These are phyloP conservation scores for Tylopilus sp. DNA, from an alignment of 768 basidiomycete species.

Conservation along the genomic window DNA sequence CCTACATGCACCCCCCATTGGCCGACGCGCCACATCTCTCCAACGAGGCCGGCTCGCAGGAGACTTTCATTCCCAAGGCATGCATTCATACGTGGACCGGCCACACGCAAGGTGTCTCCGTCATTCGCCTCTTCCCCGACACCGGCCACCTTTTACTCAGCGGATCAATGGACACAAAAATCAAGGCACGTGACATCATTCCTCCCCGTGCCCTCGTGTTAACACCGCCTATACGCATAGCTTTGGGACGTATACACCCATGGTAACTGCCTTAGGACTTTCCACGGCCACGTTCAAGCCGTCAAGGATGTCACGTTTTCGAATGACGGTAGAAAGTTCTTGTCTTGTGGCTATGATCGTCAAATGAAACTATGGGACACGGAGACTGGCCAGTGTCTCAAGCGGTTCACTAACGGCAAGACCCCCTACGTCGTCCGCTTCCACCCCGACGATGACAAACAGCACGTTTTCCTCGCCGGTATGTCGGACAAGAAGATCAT, in stretches of 20 bases:
- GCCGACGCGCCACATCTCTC: slow-evolving; percentile 85
- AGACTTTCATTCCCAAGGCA: slow-evolving; percentile 90
- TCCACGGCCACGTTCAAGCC: slow-evolving; percentile 94
- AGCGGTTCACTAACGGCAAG: slow-evolving; percentile 97
- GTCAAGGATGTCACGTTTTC: slow-evolving; percentile 97
- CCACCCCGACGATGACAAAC: slow-evolving; percentile 95
- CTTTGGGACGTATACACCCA: slow-evolving; percentile 98
- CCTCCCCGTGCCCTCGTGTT: neutral
- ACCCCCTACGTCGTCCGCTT: slow-evolving; percentile 94
- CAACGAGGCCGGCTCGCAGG: slow-evolving; percentile 77
- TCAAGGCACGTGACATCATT: slow-evolving; percentile 63
- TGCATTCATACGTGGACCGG: slow-evolving; percentile 99
- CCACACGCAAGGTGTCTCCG: slow-evolving; percentile 95
- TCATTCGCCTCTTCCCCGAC: slow-evolving; percentile 86
- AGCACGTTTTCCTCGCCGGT: slow-evolving; percentile 93
- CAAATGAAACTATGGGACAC: slow-evolving; percentile 99
- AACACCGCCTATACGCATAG: slow-evolving; percentile 39
- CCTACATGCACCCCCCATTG: slow-evolving; percentile 93
- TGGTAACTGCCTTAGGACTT: slow-evolving; percentile 94
- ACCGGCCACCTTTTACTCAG: slow-evolving; percentile 92
- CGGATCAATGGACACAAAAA: slow-evolving; percentile 97
- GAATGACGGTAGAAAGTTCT: slow-evolving; percentile 84
- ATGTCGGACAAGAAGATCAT: slow-evolving; percentile 99
- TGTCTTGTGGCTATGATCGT: slow-evolving; percentile 93
- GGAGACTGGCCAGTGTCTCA: slow-evolving; percentile 95